phyloP scores from a whole-genome alignment of 495 filamentous ascomycete genomes.

The Penicillium salamii region DNA sequence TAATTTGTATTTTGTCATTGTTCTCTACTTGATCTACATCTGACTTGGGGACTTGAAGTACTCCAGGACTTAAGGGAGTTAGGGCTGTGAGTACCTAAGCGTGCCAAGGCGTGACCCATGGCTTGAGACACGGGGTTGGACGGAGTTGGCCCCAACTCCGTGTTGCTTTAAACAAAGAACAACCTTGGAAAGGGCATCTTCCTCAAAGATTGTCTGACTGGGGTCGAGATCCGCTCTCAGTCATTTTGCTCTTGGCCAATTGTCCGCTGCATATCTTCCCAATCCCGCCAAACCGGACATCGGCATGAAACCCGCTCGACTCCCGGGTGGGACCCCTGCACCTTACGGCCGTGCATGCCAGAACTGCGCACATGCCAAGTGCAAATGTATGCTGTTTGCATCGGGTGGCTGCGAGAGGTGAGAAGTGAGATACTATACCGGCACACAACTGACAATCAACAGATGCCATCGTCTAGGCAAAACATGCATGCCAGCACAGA shows the following conservation, averaged over 20 bases:
- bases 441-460: not conserved
- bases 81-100: too few relatives aligned
- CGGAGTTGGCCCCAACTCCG: not conserved
- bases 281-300: conserved; percentile 15
- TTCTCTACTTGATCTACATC: too few relatives aligned
- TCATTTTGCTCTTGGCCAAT: too few relatives aligned
- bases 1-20: too few relatives aligned
- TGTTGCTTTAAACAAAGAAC: not conserved
- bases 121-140: not conserved
- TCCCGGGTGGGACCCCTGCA: conserved; percentile 21
- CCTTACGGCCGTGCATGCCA: conserved; percentile 50
- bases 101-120: too few relatives aligned
- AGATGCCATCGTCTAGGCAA: conserved; percentile 51
- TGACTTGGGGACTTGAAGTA: too few relatives aligned
- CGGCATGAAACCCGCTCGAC: conserved; percentile 15
- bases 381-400: conserved; percentile 47
- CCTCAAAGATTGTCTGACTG: too few relatives aligned
- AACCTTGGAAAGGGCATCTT: too few relatives aligned
- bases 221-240: too few relatives aligned
- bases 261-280: too few relatives aligned
- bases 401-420: conserved; percentile 48
- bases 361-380: conserved; percentile 55
- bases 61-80: too few relatives aligned
- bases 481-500: conserved; percentile 36
- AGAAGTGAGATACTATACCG: conserved; percentile 1